Percentiles rank a stretch among this genome's conserved stretches.
Evolutionary conservation across 176 grass and related monocot species (phyloP).

Genomic region (Panicum miliaceum): DNA sequence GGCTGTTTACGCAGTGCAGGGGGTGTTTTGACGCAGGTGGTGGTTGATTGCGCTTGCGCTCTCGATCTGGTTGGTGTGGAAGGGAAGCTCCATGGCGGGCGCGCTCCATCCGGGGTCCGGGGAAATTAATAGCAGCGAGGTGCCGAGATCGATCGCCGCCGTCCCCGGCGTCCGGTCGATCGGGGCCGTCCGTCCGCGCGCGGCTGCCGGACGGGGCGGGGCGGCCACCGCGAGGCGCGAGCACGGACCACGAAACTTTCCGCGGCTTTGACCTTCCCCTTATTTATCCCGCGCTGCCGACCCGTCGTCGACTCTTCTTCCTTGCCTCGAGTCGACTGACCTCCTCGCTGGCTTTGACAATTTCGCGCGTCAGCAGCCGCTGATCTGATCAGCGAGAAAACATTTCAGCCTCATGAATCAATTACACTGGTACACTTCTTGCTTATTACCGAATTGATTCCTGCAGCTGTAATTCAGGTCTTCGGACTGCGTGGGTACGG

Average conservation of each 20-base stretch:
- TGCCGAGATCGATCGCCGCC: background rate
- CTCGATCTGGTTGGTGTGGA: conserved; percentile 33
- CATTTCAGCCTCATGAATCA: background rate
- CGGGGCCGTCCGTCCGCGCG: background rate
- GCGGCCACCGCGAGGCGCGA: conserved; percentile 38
- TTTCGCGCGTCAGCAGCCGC: conserved; percentile 9
- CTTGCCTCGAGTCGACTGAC: background rate
- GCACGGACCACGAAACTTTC: conserved; percentile 52
- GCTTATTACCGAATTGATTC: background rate
- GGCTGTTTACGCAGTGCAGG: background rate
- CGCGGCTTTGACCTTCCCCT: conserved; percentile 36
- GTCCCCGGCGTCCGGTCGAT: background rate
- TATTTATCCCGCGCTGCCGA: background rate
- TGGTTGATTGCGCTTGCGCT: background rate
- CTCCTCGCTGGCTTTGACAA: conserved; percentile 2
- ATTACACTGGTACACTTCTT: background rate
- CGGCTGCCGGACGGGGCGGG: conserved; percentile 38
- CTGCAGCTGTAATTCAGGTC: background rate
- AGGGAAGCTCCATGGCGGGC: background rate
- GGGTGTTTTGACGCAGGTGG: conserved; percentile 26
- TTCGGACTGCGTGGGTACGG: background rate
- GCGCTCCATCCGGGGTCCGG: background rate
- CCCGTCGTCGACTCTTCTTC: conserved; percentile 4
- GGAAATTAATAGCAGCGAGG: background rate
- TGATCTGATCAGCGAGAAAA: background rate